Evolutionary conservation across 805 yeast genomes (phyloP).

Genomic region (Lachancea meyersii): DNA sequence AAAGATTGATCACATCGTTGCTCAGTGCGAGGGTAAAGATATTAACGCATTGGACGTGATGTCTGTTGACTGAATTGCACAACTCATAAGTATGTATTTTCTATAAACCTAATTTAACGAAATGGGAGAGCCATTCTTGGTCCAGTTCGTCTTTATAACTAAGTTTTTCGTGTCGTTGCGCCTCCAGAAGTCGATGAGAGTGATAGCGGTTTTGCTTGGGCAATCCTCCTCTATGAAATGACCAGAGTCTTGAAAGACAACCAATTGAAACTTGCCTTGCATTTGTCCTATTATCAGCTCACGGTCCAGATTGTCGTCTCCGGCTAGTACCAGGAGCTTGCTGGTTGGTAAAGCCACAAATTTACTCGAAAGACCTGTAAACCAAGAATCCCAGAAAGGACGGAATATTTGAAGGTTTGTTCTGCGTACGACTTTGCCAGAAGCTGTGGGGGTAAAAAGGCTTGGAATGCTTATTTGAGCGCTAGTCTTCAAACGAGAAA

Average conservation of each 20-base stretch:
- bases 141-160: slow-evolving; percentile 39
- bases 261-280: slow-evolving; percentile 94
- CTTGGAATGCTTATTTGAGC: slow-evolving; percentile 79
- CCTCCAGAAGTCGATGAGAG: slow-evolving; percentile 42
- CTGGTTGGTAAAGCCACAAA: slow-evolving; percentile 50
- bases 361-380: slow-evolving; percentile 51
- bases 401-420: slow-evolving; percentile 56
- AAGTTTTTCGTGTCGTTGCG: slow-evolving; percentile 35
- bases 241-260: slow-evolving; percentile 75
- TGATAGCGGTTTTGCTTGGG: slow-evolving; percentile 59
- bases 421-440: slow-evolving; percentile 46
- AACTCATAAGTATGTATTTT: neutral
- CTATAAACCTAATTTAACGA: neutral
- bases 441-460: slow-evolving; percentile 35
- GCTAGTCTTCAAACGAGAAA: slow-evolving; percentile 51
- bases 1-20: slow-evolving; percentile 77
- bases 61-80: slow-evolving; percentile 25
- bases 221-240: slow-evolving; percentile 95
- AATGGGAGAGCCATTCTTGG: slow-evolving; percentile 2
- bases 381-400: slow-evolving; percentile 82
- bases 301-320: slow-evolving; percentile 83
- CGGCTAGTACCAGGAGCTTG: slow-evolving; percentile 74
- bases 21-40: slow-evolving; percentile 41
- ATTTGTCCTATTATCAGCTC: slow-evolving; percentile 88
- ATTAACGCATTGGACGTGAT: slow-evolving; percentile 22